These are phyloP conservation scores for Cystobasidium pallidum DNA, from an alignment of 1,284 basidiomycete genomes.

Conservation along the genomic window DNA sequence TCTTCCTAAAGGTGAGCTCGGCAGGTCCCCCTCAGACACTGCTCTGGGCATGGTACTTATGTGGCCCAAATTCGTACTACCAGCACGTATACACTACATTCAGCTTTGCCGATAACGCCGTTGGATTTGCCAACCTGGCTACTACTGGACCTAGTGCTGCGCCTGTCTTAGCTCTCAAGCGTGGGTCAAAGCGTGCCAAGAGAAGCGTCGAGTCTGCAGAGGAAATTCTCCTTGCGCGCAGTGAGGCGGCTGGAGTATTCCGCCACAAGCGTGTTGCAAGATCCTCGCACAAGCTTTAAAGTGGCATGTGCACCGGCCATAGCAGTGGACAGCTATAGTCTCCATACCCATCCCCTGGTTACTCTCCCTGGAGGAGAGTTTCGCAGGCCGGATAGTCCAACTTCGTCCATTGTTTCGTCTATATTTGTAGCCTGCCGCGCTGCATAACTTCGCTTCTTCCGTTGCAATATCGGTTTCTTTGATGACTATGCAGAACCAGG, in stretches of 20 bases:
- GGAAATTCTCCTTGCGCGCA: not conserved
- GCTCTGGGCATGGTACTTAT: not conserved
- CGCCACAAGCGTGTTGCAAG: slow-evolving; percentile 14
- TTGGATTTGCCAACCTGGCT: slow-evolving; percentile 57
- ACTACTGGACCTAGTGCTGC: not conserved
- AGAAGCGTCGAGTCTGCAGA: not conserved
- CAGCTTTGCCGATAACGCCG: slow-evolving; percentile 56
- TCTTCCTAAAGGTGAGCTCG: slow-evolving; percentile 50
- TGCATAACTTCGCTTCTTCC: not conserved
- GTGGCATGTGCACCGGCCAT: not conserved
- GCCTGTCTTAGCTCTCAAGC: not conserved
- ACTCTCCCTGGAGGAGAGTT: slow-evolving; percentile 10
- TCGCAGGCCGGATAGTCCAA: not conserved
- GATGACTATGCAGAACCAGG: no score
- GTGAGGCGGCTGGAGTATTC: not conserved
- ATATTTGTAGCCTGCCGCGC: not conserved
- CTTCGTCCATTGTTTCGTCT: not conserved
- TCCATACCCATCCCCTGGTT: no score
- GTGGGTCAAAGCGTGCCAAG: not conserved
- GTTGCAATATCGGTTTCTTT: no score
- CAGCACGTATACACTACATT: slow-evolving; percentile 55
- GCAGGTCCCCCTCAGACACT: not conserved
- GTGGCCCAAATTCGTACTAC: not conserved
- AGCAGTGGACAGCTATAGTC: not conserved
- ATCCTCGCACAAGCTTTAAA: not conserved